These are phyloP conservation scores for Escallonia rubra DNA, from an alignment of 129 eudicot genomes.

Conservation along the genomic window DNA sequence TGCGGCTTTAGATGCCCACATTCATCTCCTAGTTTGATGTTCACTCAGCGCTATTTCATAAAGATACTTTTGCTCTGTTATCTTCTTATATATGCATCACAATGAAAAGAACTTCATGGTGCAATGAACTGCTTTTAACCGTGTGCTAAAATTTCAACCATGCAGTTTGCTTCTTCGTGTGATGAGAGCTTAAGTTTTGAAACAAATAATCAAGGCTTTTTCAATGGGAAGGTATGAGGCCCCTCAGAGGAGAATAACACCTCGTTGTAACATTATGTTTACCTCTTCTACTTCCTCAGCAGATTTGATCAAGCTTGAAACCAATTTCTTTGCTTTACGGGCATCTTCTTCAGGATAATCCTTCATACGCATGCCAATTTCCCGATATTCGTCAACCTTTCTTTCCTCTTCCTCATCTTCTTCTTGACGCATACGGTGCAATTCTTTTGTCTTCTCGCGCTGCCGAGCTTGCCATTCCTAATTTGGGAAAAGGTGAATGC, in stretches of 20 bases:
- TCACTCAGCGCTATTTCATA: too few relatives aligned
- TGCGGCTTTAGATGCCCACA: too few relatives aligned
- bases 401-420: conserved; percentile 92
- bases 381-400: conserved; percentile 71
- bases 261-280: not conserved
- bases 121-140: too few relatives aligned
- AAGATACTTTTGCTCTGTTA: too few relatives aligned
- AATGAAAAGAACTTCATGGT: too few relatives aligned
- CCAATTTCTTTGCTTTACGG: conserved; percentile 60
- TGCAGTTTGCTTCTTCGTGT: too few relatives aligned
- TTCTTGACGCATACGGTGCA: conserved; percentile 56
- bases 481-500: conserved; percentile 8
- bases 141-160: too few relatives aligned
- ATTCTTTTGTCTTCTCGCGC: conserved; percentile 80
- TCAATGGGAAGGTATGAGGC: not conserved
- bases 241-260: not conserved
- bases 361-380: conserved; percentile 59
- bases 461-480: conserved; percentile 98
- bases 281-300: conserved; percentile 99
- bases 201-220: not conserved
- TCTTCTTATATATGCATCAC: too few relatives aligned
- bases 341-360: conserved; percentile 85
- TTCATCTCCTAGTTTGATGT: too few relatives aligned
- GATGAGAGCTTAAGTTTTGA: too few relatives aligned
- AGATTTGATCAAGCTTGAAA: conserved; percentile 73